Percentiles rank a stretch among this genome's conserved stretches.
Conservation (phyloP, 1,284 basidiomycete species). For the Farysia itapuensis region DNA sequence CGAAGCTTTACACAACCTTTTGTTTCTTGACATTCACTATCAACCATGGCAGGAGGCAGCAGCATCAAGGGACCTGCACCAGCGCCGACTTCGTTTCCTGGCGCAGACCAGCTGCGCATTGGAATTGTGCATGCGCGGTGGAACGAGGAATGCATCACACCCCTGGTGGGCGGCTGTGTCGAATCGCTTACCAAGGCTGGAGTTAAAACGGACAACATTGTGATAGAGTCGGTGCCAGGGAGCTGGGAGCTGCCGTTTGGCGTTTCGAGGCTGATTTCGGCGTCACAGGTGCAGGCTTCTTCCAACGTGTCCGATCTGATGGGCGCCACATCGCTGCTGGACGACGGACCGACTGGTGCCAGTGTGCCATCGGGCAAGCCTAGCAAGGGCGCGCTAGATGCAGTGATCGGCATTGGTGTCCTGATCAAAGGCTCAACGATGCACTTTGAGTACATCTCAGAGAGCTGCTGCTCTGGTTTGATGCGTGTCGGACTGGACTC, state of each 20-base stretch:
- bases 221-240: conserved; percentile 87
- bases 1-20: too few species aligned
- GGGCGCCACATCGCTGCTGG: conserved; percentile 65
- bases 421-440: conserved; percentile 78
- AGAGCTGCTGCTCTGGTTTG: conserved; percentile 84
- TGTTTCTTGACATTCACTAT: too few species aligned
- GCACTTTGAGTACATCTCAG: conserved; percentile 77
- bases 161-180: conserved; percentile 76
- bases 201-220: conserved; percentile 85
- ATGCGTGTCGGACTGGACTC: conserved; percentile 93
- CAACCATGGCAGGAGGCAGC: too few species aligned
- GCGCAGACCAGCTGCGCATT: conserved; percentile 48
- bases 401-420: conserved; percentile 92
- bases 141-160: conserved; percentile 83
- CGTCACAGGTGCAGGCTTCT: conserved; percentile 75
- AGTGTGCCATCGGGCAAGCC: conserved; percentile 7
- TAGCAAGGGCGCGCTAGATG: conserved; percentile 67
- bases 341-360: conserved; percentile 20
- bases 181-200: conserved; percentile 77
- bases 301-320: conserved; percentile 77
- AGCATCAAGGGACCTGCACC: conserved; percentile 55
- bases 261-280: conserved; percentile 70
- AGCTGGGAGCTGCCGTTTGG: conserved; percentile 57
- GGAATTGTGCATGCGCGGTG: conserved; percentile 64
- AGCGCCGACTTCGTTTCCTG: conserved; percentile 52